A percentile compares a stretch with the other conserved stretches of the same genome.
Evolutionary conservation across 495 filamentous ascomycete genomes (phyloP).

Genomic region (Hypoxylon cercidicola): DNA sequence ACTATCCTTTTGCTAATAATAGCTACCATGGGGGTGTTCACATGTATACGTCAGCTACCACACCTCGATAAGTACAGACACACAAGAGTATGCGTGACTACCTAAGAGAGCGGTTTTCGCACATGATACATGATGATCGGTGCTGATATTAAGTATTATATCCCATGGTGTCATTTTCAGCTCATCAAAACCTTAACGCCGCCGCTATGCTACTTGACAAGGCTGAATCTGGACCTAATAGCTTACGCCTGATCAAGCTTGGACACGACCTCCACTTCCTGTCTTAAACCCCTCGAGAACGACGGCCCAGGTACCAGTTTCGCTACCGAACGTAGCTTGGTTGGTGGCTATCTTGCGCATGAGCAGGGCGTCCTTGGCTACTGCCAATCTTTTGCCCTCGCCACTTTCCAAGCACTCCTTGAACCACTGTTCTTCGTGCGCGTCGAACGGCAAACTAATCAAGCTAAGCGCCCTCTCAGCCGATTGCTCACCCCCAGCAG

Average conservation of each 20-base stretch:
- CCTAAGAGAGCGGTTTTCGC: no score
- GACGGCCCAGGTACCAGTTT: constrained; percentile 44
- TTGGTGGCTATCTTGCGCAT: constrained; percentile 61
- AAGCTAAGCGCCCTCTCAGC: constrained; percentile 72
- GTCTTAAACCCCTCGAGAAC: constrained; percentile 48
- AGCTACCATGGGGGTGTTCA: no score
- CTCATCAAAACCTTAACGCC: constrained; percentile 40
- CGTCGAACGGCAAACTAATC: constrained; percentile 73
- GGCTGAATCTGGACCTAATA: neutral
- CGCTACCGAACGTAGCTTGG: constrained; percentile 26
- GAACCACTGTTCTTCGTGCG: constrained; percentile 78
- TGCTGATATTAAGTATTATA: neutral
- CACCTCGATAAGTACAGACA: no score
- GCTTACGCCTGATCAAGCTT: constrained; percentile 18
- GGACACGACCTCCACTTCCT: constrained; percentile 44
- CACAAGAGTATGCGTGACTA: no score
- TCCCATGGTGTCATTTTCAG: neutral
- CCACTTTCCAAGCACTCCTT: constrained; percentile 69
- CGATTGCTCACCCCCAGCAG: constrained; percentile 54
- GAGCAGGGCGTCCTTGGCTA: constrained; percentile 73
- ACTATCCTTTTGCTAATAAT: no score
- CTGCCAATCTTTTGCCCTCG: constrained; percentile 67
- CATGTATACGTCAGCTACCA: no score
- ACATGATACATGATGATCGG: no score
- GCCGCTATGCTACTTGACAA: constrained; percentile 44